Evolutionary conservation across 768 basidiomycete genomes (phyloP).

Genomic region (Boletus tylopilopsis): DNA sequence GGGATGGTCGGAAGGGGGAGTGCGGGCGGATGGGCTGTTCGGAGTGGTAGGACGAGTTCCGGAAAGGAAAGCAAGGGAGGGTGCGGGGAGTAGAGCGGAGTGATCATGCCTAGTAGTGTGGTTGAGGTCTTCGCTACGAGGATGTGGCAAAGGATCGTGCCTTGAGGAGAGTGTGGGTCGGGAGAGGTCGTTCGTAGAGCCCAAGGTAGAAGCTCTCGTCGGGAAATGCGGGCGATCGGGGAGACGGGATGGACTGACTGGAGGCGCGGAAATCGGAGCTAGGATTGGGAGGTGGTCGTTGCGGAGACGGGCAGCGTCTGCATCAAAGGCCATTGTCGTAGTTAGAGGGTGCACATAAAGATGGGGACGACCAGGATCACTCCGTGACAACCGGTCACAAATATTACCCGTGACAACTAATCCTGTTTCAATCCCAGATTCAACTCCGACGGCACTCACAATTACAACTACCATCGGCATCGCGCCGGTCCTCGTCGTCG

Average conservation of each 20-base stretch:
- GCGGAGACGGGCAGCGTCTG: slow-evolving; percentile 28
- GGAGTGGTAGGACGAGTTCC: slow-evolving; percentile 62
- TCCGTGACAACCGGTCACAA: slow-evolving; percentile 28
- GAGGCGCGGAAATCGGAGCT: slow-evolving; percentile 35
- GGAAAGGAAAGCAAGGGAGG: slow-evolving; percentile 45
- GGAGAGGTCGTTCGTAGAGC: slow-evolving; percentile 50
- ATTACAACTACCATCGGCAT: slow-evolving; percentile 13
- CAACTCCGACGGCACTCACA: slow-evolving; percentile 18
- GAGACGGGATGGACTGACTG: slow-evolving; percentile 34
- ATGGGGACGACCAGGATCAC: too few relatives aligned
- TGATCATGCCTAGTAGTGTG: slow-evolving; percentile 36
- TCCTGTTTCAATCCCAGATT: background rate
- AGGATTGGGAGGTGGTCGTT: slow-evolving; percentile 19
- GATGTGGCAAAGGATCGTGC: slow-evolving; percentile 40
- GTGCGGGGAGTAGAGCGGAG: slow-evolving; percentile 36
- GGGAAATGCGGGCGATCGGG: slow-evolving; percentile 55
- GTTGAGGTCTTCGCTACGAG: slow-evolving; percentile 69
- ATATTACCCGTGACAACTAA: slow-evolving; percentile 7
- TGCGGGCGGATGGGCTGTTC: slow-evolving; percentile 41
- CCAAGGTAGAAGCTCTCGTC: slow-evolving; percentile 62
- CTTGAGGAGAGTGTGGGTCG: slow-evolving; percentile 40
- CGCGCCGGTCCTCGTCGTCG: slow-evolving; percentile 13
- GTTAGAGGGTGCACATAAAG: background rate
- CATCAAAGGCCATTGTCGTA: slow-evolving; percentile 26
- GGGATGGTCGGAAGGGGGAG: slow-evolving; percentile 53